These are phyloP conservation scores for Pythium angustatum DNA, from an alignment of 352 stramenopile species.

Conservation along the genomic window DNA sequence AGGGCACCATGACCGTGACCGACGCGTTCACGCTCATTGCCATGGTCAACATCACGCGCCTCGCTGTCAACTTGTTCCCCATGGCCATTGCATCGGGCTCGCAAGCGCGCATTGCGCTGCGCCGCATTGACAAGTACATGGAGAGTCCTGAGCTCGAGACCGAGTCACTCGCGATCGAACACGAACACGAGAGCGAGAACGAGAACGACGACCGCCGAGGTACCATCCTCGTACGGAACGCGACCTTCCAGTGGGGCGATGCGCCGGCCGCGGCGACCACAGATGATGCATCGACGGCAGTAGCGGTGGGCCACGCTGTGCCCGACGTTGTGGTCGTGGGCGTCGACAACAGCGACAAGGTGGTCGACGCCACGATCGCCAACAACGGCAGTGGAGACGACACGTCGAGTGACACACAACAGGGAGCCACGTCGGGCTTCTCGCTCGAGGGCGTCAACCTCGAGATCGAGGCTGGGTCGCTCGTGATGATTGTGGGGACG, in stretches of 20 bases:
- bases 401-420: not conserved
- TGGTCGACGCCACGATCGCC: slow-evolving; percentile 1
- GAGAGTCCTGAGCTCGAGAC: slow-evolving; percentile 40
- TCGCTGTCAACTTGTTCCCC: slow-evolving; percentile 36
- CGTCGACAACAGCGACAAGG: not conserved
- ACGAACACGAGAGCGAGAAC: too few species aligned
- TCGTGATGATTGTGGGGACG: slow-evolving; percentile 56
- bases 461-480: slow-evolving; percentile 40
- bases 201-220: slow-evolving; percentile 11
- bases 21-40: slow-evolving; percentile 58
- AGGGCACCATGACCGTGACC: slow-evolving; percentile 42
- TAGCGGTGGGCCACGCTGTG: not conserved
- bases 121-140: slow-evolving; percentile 31
- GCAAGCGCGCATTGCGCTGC: slow-evolving; percentile 27
- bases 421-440: slow-evolving; percentile 28
- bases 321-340: slow-evolving; percentile 33
- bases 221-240: slow-evolving; percentile 28
- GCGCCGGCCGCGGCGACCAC: not conserved
- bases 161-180: slow-evolving; percentile 1
- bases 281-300: too few species aligned
- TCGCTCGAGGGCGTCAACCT: slow-evolving; percentile 44
- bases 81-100: slow-evolving; percentile 27
- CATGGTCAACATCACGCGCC: slow-evolving; percentile 59
- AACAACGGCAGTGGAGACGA: too few species aligned
- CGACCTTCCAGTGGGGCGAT: slow-evolving; percentile 29